Evolutionary conservation across 1,139 yeast genomes (phyloP).

Genomic region (Yamadazyma sp.): DNA sequence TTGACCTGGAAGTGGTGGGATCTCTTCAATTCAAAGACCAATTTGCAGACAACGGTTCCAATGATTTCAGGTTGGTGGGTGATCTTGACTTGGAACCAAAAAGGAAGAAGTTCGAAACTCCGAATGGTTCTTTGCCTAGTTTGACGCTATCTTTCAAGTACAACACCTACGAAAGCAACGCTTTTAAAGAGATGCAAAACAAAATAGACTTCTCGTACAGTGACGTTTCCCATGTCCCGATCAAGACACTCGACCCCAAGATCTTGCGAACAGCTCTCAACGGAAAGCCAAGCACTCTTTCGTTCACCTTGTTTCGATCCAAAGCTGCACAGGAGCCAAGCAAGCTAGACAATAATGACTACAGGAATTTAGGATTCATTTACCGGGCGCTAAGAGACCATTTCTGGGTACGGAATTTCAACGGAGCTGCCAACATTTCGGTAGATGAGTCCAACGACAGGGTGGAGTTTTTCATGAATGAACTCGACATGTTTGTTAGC

Average conservation of each 20-base stretch:
- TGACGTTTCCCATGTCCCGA: constrained; percentile 20
- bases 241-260: constrained; percentile 18
- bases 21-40: constrained; percentile 7
- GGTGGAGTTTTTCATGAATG: constrained; percentile 24
- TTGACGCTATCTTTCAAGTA: constrained; percentile 37
- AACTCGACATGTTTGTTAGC: constrained; percentile 27
- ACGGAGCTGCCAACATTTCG: constrained; percentile 25
- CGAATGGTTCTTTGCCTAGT: constrained; percentile 21
- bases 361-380: constrained; percentile 35
- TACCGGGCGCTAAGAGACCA: constrained; percentile 32
- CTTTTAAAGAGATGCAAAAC: constrained; percentile 26
- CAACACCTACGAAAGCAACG: constrained; percentile 34
- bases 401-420: constrained; percentile 31
- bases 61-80: constrained; percentile 10
- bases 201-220: constrained; percentile 32
- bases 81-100: constrained; percentile 7
- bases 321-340: constrained; percentile 8
- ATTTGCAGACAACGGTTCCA: constrained; percentile 2
- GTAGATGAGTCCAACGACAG: background rate
- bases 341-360: constrained; percentile 23
- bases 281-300: constrained; percentile 26
- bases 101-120: background rate
- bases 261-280: constrained; percentile 28
- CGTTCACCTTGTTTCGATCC: constrained; percentile 29
- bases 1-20: constrained; percentile 4